phyloP scores from a whole-genome alignment of 352 stramenopile species.

The Globisporangium apiculatum region DNA sequence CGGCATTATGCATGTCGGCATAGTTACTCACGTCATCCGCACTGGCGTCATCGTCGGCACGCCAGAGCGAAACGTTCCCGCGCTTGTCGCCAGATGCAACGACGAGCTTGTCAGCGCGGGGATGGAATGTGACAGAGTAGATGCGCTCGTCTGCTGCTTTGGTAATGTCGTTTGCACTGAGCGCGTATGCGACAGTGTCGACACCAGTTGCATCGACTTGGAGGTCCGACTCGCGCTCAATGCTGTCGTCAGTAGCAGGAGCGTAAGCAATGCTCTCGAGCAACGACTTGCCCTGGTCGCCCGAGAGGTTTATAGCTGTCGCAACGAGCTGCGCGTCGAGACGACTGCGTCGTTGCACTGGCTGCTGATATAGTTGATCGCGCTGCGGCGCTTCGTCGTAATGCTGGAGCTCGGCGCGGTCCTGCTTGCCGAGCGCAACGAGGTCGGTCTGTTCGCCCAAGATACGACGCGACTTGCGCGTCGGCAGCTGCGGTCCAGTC shows the following conservation, averaged over 20 bases:
- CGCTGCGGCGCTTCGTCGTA: slow-evolving; percentile 3
- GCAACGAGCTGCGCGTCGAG: no score
- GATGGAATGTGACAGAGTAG: slow-evolving; percentile 75
- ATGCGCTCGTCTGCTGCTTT: slow-evolving; percentile 72
- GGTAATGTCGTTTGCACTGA: slow-evolving; percentile 49
- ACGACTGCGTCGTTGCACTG: no score
- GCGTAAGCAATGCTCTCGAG: slow-evolving; percentile 27
- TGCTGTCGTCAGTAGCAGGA: slow-evolving; percentile 14
- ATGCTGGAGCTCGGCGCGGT: neutral
- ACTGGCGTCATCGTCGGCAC: slow-evolving; percentile 16
- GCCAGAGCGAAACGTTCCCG: slow-evolving; percentile 70
- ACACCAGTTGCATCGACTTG: slow-evolving; percentile 33
- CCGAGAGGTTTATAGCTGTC: slow-evolving; percentile 16
- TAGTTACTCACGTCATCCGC: neutral
- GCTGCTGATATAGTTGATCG: no score
- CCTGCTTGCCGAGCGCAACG: slow-evolving; percentile 15
- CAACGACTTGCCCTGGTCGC: slow-evolving; percentile 26
- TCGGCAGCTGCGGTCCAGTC: slow-evolving; percentile 15
- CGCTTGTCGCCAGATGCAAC: slow-evolving; percentile 69
- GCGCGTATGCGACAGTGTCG: slow-evolving; percentile 32
- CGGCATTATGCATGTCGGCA: slow-evolving; percentile 14
- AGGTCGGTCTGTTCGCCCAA: slow-evolving; percentile 53
- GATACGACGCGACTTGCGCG: slow-evolving; percentile 57
- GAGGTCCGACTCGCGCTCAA: slow-evolving; percentile 23
- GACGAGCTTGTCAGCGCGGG: slow-evolving; percentile 48